A percentile compares a stretch with the other conserved stretches of the same genome.
Evolutionary conservation across 2,329 filamentous ascomycete genomes (phyloP).

Genomic region (Sarocladium kiliense): DNA sequence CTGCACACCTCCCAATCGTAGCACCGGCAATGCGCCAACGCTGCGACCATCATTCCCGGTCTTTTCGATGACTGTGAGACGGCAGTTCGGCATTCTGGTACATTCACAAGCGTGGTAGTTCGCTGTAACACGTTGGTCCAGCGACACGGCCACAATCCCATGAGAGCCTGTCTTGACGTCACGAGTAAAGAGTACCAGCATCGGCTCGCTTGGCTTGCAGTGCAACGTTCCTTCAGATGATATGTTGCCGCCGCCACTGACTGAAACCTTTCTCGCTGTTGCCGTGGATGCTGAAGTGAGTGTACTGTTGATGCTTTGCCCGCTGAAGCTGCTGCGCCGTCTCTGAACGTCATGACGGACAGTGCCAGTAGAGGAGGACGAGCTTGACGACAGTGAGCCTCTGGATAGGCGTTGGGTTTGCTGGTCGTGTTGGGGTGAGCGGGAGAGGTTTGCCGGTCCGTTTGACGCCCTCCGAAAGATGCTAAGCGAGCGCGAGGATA

Average conservation of each 20-base stretch:
- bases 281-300: conserved; percentile 12
- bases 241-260: conserved; percentile 18
- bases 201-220: conserved; percentile 24
- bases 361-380: conserved; percentile 9
- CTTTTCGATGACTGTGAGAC: neutral
- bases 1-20: neutral
- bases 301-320: neutral
- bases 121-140: conserved; percentile 26
- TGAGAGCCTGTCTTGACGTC: conserved; percentile 15
- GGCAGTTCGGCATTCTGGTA: conserved; percentile 5
- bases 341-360: neutral
- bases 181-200: conserved; percentile 29
- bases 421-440: neutral
- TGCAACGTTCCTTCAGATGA: conserved; percentile 24
- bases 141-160: conserved; percentile 24
- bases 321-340: neutral
- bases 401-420: neutral
- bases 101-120: conserved; percentile 31
- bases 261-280: conserved; percentile 20
- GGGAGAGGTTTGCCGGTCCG: neutral
- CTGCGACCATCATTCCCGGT: conserved; percentile 10
- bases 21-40: conserved; percentile 15
- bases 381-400: conserved; percentile 13
- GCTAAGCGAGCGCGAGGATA: neutral
- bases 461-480: neutral